Evolutionary conservation across 306 rosid species (phyloP), one percentile per base, ranked within the genome.

Genomic region (Prinsepia uniflora): DNA sequence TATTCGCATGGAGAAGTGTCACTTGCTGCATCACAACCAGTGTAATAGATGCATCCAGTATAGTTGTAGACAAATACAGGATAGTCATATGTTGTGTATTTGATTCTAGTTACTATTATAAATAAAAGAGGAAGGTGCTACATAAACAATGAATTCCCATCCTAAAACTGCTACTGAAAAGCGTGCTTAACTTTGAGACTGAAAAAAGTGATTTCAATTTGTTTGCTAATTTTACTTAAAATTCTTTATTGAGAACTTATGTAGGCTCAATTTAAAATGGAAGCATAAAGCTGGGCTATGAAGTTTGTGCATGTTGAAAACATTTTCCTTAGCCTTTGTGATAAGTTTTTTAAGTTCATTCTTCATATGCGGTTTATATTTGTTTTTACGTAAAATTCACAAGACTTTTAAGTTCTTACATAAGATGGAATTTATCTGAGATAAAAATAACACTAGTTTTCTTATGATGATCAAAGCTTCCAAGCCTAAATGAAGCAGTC

Each of bases 11-110:
- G 97, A 77, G 99, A 95, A 91, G 99, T 95, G 68, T 82, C 91
- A 19, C 84, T 89, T 74, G 97, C 99, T 82, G 99, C 99, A 85
- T 91, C 96, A 76, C 99, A 95, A 95, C 99, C 99, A 84, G 99
- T 95, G 99, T 91, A 95, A 95, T 95, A 95, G 96, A 91, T 75
- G 96, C 92, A 82, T 89, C 97, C 89, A 81, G 82, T 78, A 72
- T 57, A 62, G 48, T 68, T 74, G 40, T 72, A 24, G 58, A 53
- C 58, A 53, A n/a, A 2, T 30, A 30, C 3, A 30, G 36, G 36
- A 30, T 30, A 49, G 8, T 13, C 1, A 13, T 15, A 15, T 15
- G 15, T 15, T 46, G 13, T 46, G 50, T 12, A 46, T 46, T 46
- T 12, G 11, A 46, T 46, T 8, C 50, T 46, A 46, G 13, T 46